Percentiles rank a stretch among this genome's conserved stretches.
Evolutionary conservation across 2,329 filamentous ascomycete species (phyloP).

Genomic region (Pseudomassariella vexata): DNA sequence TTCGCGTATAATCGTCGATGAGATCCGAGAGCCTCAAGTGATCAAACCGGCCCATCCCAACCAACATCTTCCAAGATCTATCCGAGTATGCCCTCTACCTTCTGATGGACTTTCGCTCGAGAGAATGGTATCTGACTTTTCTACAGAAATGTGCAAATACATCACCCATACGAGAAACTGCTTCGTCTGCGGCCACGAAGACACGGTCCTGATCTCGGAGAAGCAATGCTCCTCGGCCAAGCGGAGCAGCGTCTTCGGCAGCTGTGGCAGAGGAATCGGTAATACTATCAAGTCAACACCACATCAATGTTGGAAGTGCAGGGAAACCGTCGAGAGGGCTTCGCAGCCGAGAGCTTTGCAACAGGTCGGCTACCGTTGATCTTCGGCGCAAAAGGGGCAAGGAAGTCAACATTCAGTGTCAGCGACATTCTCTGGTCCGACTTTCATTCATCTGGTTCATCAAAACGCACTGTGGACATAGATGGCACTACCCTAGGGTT

Average conservation of each 20-base stretch:
- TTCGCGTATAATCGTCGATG: background rate
- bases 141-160: slow-evolving; percentile 34
- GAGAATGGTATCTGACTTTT: slow-evolving; percentile 2
- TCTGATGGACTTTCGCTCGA: too few relatives aligned
- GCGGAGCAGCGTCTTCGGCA: slow-evolving; percentile 29
- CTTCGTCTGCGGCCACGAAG: slow-evolving; percentile 26
- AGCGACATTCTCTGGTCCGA: too few relatives aligned
- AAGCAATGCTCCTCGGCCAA: slow-evolving; percentile 26
- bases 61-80: too few relatives aligned
- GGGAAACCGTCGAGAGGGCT: slow-evolving; percentile 18
- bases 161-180: slow-evolving; percentile 31
- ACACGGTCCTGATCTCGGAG: slow-evolving; percentile 36
- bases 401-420: too few relatives aligned
- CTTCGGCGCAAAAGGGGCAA: too few relatives aligned
- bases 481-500: too few relatives aligned
- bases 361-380: background rate
- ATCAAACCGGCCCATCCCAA: background rate
- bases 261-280: slow-evolving; percentile 27
- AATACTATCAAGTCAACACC: slow-evolving; percentile 22
- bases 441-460: too few relatives aligned
- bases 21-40: background rate
- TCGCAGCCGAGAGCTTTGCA: slow-evolving; percentile 10
- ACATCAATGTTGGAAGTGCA: slow-evolving; percentile 34
- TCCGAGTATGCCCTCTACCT: too few relatives aligned
- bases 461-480: too few relatives aligned